phyloP scores from a whole-genome alignment of 306 rosid genomes.

The Pyrus betulifolia region DNA sequence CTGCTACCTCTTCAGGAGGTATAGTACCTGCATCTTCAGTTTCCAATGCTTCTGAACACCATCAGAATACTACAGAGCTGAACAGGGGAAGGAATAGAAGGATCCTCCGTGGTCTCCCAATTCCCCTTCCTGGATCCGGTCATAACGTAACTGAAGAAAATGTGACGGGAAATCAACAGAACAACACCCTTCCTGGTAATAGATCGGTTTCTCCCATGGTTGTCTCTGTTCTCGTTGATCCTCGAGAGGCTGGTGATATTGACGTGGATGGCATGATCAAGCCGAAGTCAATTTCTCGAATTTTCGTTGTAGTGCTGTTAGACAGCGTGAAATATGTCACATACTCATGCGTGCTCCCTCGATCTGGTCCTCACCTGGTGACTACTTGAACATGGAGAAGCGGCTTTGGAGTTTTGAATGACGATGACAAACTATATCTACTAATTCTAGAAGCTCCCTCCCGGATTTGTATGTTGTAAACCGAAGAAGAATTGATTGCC shows the following conservation, averaged over 20 bases:
- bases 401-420: background rate
- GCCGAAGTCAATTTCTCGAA: slow-evolving; percentile 70
- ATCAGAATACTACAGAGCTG: slow-evolving; percentile 32
- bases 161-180: slow-evolving; percentile 25
- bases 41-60: slow-evolving; percentile 35
- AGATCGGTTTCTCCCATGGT: slow-evolving; percentile 64
- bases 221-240: slow-evolving; percentile 91
- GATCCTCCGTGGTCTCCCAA: slow-evolving; percentile 58
- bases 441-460: slow-evolving; percentile 19
- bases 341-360: slow-evolving; percentile 85
- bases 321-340: slow-evolving; percentile 93
- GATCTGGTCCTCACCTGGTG: slow-evolving; percentile 56
- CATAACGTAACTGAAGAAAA: slow-evolving; percentile 53
- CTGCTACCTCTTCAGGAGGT: slow-evolving; percentile 60
- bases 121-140: slow-evolving; percentile 39
- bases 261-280: slow-evolving; percentile 68
- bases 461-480: slow-evolving; percentile 30
- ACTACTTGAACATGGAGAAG: slow-evolving; percentile 35
- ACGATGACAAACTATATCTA: background rate
- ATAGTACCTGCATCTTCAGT: slow-evolving; percentile 78
- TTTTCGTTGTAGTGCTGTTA: slow-evolving; percentile 71
- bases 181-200: slow-evolving; percentile 48
- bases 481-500: background rate
- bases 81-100: slow-evolving; percentile 65
- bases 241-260: slow-evolving; percentile 59